These are phyloP conservation scores for Rhodotorula babjevae DNA, from an alignment of 768 basidiomycete genomes.

Conservation along the genomic window DNA sequence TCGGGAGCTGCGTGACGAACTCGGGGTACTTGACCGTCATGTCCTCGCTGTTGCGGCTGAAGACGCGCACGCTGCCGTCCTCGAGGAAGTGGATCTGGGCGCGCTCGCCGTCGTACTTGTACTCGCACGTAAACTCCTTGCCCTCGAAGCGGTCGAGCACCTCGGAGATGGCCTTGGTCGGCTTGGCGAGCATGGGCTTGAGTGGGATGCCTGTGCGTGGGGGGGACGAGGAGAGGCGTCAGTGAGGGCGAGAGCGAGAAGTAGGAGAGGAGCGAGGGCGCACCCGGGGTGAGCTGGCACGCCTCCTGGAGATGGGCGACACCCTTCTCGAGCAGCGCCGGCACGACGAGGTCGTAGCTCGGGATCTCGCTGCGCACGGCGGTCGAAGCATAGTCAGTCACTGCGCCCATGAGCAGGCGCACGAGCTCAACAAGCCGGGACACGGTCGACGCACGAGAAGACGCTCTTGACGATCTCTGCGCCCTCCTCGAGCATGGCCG, in stretches of 20 bases:
- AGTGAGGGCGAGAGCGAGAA: neutral
- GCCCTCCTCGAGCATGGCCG: slow-evolving; percentile 68
- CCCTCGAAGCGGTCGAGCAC: slow-evolving; percentile 94
- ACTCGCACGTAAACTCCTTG: slow-evolving; percentile 95
- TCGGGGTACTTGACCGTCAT: slow-evolving; percentile 99
- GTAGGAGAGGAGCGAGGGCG: slow-evolving; percentile 8
- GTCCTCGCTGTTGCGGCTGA: slow-evolving; percentile 87
- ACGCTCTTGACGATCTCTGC: slow-evolving; percentile 76
- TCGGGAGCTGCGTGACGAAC: slow-evolving; percentile 85
- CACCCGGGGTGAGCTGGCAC: slow-evolving; percentile 87
- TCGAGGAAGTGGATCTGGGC: slow-evolving; percentile 86
- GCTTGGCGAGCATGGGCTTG: slow-evolving; percentile 98
- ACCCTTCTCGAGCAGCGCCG: slow-evolving; percentile 75
- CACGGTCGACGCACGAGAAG: slow-evolving; percentile 63
- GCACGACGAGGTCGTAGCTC: slow-evolving; percentile 83
- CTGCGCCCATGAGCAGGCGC: too few relatives aligned
- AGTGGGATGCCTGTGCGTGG: slow-evolving; percentile 63
- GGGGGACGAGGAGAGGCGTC: neutral
- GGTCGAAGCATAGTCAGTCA: too few relatives aligned
- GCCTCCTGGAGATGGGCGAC: slow-evolving; percentile 62
- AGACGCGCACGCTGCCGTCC: slow-evolving; percentile 79
- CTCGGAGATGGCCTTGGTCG: slow-evolving; percentile 96
- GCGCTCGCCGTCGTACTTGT: slow-evolving; percentile 98
- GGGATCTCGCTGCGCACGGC: slow-evolving; percentile 90
- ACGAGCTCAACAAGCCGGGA: neutral